These are phyloP conservation scores for Blastobotrys indianensis DNA, from an alignment of 1,139 yeast genomes.

Conservation along the genomic window DNA sequence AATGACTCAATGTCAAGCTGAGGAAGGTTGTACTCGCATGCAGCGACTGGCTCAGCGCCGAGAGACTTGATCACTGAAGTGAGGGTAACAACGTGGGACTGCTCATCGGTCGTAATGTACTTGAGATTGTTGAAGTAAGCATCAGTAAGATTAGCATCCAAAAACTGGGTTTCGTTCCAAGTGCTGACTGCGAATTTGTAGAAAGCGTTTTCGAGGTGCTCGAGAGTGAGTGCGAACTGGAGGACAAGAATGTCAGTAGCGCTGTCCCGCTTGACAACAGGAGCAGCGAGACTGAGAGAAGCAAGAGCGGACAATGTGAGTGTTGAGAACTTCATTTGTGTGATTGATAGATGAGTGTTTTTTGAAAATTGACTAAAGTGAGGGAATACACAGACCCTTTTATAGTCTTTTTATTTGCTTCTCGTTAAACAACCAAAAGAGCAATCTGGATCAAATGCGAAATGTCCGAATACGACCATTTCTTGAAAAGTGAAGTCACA, in stretches of 20 bases:
- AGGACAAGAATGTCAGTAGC: slow-evolving; percentile 19
- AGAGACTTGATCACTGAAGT: slow-evolving; percentile 9
- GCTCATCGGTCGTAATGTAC: slow-evolving; percentile 15
- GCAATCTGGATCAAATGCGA: too few species aligned
- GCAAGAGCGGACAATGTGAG: background rate
- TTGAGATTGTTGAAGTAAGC: slow-evolving; percentile 16
- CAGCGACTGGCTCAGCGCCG: slow-evolving; percentile 17
- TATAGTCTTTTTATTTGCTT: too few species aligned
- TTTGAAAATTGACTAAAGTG: too few species aligned
- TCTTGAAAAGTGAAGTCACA: too few species aligned
- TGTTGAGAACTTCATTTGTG: too few species aligned
- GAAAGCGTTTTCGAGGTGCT: slow-evolving; percentile 19
- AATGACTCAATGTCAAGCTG: slow-evolving; percentile 14
- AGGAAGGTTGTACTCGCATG: slow-evolving; percentile 17
- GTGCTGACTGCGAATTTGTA: slow-evolving; percentile 15
- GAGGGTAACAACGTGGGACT: slow-evolving; percentile 9
- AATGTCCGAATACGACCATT: too few species aligned
- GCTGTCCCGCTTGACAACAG: slow-evolving; percentile 7
- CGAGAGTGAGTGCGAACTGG: slow-evolving; percentile 20
- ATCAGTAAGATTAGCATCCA: slow-evolving; percentile 16
- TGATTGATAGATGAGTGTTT: too few species aligned
- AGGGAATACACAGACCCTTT: too few species aligned
- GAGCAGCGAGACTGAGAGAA: slow-evolving; percentile 10
- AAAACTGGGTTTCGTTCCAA: slow-evolving; percentile 15
- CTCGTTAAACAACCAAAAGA: too few species aligned